These are phyloP conservation scores for Ligustrum vulgare DNA, from an alignment of 257 asterid genomes.

Conservation along the genomic window DNA sequence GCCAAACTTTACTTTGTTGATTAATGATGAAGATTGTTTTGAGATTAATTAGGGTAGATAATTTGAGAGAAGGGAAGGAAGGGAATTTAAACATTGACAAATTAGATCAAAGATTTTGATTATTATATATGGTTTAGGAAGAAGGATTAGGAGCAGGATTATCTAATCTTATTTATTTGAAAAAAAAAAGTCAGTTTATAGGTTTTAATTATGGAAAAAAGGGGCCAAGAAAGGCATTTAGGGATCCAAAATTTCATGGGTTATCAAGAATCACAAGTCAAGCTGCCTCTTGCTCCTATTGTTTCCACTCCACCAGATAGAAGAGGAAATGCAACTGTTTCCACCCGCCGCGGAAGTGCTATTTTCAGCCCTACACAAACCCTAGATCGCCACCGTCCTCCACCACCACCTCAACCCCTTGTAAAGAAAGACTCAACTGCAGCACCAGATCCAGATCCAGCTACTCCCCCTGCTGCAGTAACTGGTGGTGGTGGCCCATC, in stretches of 20 bases:
- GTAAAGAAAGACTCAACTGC: constrained; percentile 21
- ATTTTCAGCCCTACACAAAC: constrained; percentile 62
- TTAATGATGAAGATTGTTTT: background rate
- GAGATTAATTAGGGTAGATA: background rate
- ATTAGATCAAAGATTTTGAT: background rate
- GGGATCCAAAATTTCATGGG: constrained; percentile 28
- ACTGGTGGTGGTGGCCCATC: constrained; percentile 25
- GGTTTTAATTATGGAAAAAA: constrained; percentile 44
- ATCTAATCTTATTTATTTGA: background rate
- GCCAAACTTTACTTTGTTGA: background rate
- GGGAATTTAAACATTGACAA: background rate
- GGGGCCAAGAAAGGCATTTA: constrained; percentile 35
- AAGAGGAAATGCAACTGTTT: constrained; percentile 25
- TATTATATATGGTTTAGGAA: background rate
- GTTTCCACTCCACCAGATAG: constrained; percentile 36
- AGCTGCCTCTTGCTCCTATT: constrained; percentile 46
- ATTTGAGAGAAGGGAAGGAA: background rate
- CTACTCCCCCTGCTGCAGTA: constrained; percentile 9
- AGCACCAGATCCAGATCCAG: constrained; percentile 51
- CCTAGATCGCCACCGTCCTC: constrained; percentile 50
- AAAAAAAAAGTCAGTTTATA: background rate
- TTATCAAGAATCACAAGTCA: constrained; percentile 32
- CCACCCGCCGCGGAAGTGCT: constrained; percentile 42
- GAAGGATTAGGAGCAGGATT: background rate
- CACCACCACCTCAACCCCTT: constrained; percentile 15